These are phyloP conservation scores for Geranium brycei DNA, from an alignment of 345 rosid species.

Conservation along the genomic window DNA sequence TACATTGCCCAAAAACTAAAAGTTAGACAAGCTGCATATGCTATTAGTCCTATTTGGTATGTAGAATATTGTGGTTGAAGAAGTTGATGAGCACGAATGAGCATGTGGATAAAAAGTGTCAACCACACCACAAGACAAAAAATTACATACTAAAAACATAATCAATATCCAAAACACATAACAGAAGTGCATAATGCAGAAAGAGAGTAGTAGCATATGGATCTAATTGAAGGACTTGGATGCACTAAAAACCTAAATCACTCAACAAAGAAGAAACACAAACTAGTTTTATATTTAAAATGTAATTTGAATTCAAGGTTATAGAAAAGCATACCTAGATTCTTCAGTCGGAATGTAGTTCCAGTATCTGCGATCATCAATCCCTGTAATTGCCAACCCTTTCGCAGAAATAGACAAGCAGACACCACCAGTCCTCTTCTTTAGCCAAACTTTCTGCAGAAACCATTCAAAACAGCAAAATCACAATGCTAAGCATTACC, in stretches of 20 bases:
- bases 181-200: background rate
- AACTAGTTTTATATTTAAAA: too few relatives aligned
- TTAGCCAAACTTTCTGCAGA: slow-evolving; percentile 75
- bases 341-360: slow-evolving; percentile 65
- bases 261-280: slow-evolving; percentile 13
- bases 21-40: too few relatives aligned
- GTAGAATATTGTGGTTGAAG: background rate
- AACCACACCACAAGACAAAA: background rate
- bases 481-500: background rate
- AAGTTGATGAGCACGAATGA: background rate
- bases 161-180: background rate
- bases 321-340: slow-evolving; percentile 39
- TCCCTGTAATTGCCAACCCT: slow-evolving; percentile 65
- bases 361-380: slow-evolving; percentile 95
- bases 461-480: background rate
- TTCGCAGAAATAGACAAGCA: slow-evolving; percentile 56
- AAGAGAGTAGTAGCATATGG: background rate
- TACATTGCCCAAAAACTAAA: too few relatives aligned
- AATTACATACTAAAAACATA: too few relatives aligned
- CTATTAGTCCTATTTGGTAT: background rate
- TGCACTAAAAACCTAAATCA: slow-evolving; percentile 7
- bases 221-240: background rate
- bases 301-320: background rate
- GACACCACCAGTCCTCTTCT: slow-evolving; percentile 51
- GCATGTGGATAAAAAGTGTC: background rate